Conservation (phyloP, 1,139 yeast genomes). For the Spathaspora jeffriesii region DNA sequence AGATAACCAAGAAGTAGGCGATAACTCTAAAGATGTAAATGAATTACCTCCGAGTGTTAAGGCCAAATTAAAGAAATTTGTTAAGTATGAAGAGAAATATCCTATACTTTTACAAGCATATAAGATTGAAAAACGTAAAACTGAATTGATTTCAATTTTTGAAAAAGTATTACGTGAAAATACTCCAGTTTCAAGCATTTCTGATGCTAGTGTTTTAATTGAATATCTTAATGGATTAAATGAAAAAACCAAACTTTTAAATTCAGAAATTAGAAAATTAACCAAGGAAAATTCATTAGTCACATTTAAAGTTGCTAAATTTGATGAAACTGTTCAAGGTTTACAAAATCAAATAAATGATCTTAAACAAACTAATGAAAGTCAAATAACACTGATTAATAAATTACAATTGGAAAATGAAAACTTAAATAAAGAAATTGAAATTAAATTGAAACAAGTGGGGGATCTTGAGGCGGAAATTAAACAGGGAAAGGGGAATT, state of each 20-base stretch:
- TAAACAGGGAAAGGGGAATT: constrained; percentile 10
- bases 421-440: constrained; percentile 14
- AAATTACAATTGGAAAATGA: constrained; percentile 13
- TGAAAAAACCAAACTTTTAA: constrained; percentile 60
- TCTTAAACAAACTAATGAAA: constrained; percentile 12
- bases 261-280: constrained; percentile 46
- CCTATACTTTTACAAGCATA: constrained; percentile 83
- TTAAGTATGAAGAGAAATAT: constrained; percentile 87
- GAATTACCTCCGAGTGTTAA: constrained; percentile 49
- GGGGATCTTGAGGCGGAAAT: constrained; percentile 11
- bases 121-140: constrained; percentile 73
- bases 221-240: constrained; percentile 69
- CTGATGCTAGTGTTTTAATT: constrained; percentile 69
- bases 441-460: constrained; percentile 15
- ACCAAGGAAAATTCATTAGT: constrained; percentile 22
- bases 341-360: constrained; percentile 14
- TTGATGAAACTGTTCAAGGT: constrained; percentile 12
- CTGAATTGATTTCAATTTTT: constrained; percentile 60
- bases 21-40: not conserved
- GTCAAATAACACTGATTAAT: constrained; percentile 6
- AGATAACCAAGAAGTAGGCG: not conserved
- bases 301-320: constrained; percentile 16
- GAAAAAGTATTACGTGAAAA: constrained; percentile 74
- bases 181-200: constrained; percentile 77
- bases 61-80: constrained; percentile 71